Conservation (phyloP, 148 eudicot species). For the Rhododendron kiyosumense region DNA sequence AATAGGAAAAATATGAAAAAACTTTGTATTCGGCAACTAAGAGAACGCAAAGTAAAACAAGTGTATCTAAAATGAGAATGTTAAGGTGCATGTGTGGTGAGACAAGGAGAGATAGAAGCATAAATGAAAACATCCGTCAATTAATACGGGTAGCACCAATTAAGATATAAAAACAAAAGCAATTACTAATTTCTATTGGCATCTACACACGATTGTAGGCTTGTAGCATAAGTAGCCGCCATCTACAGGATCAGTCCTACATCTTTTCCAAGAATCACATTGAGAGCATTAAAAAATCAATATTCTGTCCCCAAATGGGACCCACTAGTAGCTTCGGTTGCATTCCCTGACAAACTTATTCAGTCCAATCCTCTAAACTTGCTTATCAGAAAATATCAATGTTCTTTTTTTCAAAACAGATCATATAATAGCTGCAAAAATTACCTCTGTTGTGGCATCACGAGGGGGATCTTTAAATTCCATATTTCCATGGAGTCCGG, state of each 20-base stretch:
- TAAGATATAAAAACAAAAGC: background rate
- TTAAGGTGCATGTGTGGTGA: background rate
- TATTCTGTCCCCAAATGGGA: background rate
- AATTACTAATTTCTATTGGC: background rate
- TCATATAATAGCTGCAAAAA: background rate
- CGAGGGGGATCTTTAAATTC: constrained; percentile 81
- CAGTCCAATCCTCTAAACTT: background rate
- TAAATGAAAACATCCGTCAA: background rate
- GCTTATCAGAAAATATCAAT: background rate
- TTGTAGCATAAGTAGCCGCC: background rate
- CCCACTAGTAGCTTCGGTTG: background rate
- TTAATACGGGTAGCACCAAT: background rate
- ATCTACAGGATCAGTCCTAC: background rate
- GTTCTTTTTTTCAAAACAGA: background rate
- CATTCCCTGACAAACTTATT: background rate
- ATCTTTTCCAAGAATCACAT: background rate
- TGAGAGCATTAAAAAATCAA: background rate
- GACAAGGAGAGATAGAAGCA: background rate
- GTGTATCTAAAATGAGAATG: background rate
- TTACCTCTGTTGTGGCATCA: constrained; percentile 83
- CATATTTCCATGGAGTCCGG: constrained; percentile 91
- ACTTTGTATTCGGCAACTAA: background rate
- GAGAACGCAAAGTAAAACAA: background rate
- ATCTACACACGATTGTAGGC: background rate
- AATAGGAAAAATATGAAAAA: background rate